Base-by-base conservation (phyloP, 768 basidiomycete genomes). In the Cystobasidium ongulense region DNA sequence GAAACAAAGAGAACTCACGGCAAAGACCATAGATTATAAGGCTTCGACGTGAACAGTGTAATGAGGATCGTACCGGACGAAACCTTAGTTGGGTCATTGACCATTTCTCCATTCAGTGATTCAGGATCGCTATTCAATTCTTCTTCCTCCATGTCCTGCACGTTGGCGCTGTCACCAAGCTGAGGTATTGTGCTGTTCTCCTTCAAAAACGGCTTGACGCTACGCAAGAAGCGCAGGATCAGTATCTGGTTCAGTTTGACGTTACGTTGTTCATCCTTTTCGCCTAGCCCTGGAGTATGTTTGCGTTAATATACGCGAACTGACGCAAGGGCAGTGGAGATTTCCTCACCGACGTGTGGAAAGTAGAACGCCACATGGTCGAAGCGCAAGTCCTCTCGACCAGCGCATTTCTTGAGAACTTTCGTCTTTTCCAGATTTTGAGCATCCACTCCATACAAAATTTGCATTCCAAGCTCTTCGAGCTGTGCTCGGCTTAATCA, bases 181-280 rank as follows among this genome's bases (percentile, higher is more conserved):
- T 33, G 50, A 29, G 43, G 68, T n/a, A 43, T 36, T n/a, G 68
- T 54, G 17, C 41, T 43, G 35, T 43, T 54, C 10, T 31, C 68
- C 54, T 71, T 71, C 33, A 74, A 38, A 41, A 72, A 74, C 31
- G 74, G 39, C 21, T 67, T 38, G 17, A 53, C 74, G 43, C 66
- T 72, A 17, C 50, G 27, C 52, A 75, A 41, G 54, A 75, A 75
- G 21, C 74, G 52, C 35, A 75, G 31, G 3, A 68, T 38, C 15
- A 75, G 63, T 4, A 63, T 62, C 53, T 75, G 74, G 36, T 75
- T 75, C 15, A 72, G 43, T 15, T 41, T 41, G 18, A 75, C 38
- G 35, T 75, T 75, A 15, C 74, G 53, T 11, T 46, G 39, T 57
- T 75, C 71, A 54, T 75, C 74, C 68, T 75, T 75, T 46, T 75